Conservation (phyloP, 2,329 filamentous ascomycete species). For the Fusarium sulawesiense region DNA sequence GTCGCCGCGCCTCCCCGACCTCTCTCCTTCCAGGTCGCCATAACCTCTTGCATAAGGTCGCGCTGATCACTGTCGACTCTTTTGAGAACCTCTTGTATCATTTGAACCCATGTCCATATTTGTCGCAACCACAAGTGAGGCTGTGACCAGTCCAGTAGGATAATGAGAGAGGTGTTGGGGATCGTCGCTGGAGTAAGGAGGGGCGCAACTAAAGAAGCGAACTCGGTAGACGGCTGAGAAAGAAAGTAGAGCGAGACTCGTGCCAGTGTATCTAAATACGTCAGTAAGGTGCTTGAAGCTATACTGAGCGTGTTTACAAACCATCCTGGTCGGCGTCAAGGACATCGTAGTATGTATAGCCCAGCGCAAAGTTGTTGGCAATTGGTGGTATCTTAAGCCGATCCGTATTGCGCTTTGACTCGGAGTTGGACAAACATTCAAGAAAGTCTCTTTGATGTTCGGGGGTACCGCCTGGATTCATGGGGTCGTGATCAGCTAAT, state of each 20-base stretch:
- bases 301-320: conserved; percentile 52
- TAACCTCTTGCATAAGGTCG: conserved; percentile 86
- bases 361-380: conserved; percentile 91
- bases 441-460: conserved; percentile 88
- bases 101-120: conserved; percentile 87
- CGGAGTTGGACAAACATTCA: conserved; percentile 69
- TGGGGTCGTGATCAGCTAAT: conserved; percentile 46
- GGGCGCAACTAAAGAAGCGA: conserved; percentile 83
- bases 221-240: conserved; percentile 84
- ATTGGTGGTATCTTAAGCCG: conserved; percentile 77
- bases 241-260: conserved; percentile 90
- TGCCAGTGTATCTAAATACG: conserved; percentile 81
- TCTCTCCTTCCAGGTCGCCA: conserved; percentile 81
- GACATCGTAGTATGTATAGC: conserved; percentile 96
- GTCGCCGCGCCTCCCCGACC: conserved; percentile 72
- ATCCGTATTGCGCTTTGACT: conserved; percentile 65
- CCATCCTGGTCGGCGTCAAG: conserved; percentile 94
- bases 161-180: conserved; percentile 86
- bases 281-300: conserved; percentile 33
- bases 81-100: conserved; percentile 81
- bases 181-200: conserved; percentile 86
- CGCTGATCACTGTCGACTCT: conserved; percentile 81
- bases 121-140: conserved; percentile 94
- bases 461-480: conserved; percentile 75
- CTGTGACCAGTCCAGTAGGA: conserved; percentile 95